Conservation (phyloP, 805 yeast species). For the Komagataella phaffii region DNA sequence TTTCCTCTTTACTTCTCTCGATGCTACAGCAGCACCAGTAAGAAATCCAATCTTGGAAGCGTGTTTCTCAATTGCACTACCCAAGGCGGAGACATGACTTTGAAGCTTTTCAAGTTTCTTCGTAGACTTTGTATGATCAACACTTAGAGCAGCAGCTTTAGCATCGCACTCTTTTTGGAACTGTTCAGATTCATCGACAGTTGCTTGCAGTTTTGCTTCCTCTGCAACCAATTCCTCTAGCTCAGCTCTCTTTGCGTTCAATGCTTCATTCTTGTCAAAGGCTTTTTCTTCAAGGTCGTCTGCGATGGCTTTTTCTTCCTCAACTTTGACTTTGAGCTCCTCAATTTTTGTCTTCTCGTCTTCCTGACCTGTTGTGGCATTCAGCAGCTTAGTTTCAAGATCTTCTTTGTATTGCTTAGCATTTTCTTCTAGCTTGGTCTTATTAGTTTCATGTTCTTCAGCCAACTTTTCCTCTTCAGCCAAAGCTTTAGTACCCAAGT, state of each 20-base stretch:
- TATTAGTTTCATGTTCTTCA: slow-evolving; percentile 29
- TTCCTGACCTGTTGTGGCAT: slow-evolving; percentile 15
- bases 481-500: slow-evolving; percentile 28
- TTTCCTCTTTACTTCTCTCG: slow-evolving; percentile 20
- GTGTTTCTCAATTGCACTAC: slow-evolving; percentile 28
- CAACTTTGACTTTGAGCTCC: slow-evolving; percentile 26
- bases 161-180: slow-evolving; percentile 24
- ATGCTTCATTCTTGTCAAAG: slow-evolving; percentile 26
- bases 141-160: slow-evolving; percentile 18
- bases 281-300: slow-evolving; percentile 22
- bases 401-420: slow-evolving; percentile 29
- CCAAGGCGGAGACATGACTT: slow-evolving; percentile 30
- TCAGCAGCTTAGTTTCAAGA: slow-evolving; percentile 14
- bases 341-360: slow-evolving; percentile 15
- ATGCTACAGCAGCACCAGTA: slow-evolving; percentile 22
- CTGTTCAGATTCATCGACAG: neutral
- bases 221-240: slow-evolving; percentile 28
- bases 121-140: slow-evolving; percentile 22
- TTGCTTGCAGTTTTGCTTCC: neutral
- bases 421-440: slow-evolving; percentile 25
- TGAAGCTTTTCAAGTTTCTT: slow-evolving; percentile 23
- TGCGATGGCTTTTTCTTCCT: slow-evolving; percentile 21
- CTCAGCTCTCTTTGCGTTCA: slow-evolving; percentile 8
- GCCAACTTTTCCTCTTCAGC: slow-evolving; percentile 33
- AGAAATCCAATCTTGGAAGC: slow-evolving; percentile 26